These are phyloP conservation scores for Cladosporium sp. DNA, from an alignment of 2,329 filamentous ascomycete species.

Conservation along the genomic window DNA sequence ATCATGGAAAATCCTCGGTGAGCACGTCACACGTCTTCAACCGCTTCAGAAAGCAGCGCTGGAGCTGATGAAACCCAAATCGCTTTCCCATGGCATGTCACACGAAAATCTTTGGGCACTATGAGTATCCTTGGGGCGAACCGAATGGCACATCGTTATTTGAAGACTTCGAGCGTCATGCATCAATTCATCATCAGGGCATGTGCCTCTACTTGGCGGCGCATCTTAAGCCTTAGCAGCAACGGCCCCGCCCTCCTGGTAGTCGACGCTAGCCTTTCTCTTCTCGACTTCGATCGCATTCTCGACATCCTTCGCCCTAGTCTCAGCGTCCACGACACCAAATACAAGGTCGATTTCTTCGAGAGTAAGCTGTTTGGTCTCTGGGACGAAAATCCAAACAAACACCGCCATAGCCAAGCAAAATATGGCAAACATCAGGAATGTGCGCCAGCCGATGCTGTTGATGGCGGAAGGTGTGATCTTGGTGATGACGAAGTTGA, in stretches of 20 bases:
- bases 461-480: slow-evolving; percentile 34
- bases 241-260: slow-evolving; percentile 8
- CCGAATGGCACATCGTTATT: not conserved
- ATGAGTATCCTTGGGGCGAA: too few relatives aligned
- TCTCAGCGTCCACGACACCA: slow-evolving; percentile 33
- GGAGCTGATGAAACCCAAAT: too few relatives aligned
- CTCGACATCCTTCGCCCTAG: slow-evolving; percentile 8
- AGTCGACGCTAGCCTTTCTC: slow-evolving; percentile 7
- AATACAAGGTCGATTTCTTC: slow-evolving; percentile 51
- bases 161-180: not conserved
- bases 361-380: slow-evolving; percentile 47
- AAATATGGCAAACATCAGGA: slow-evolving; percentile 44
- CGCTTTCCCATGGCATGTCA: too few relatives aligned
- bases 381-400: slow-evolving; percentile 45
- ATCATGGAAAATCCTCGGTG: too few relatives aligned
- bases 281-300: slow-evolving; percentile 10
- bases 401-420: slow-evolving; percentile 28
- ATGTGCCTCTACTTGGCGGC: not conserved
- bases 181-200: not conserved
- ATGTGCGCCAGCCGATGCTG: slow-evolving; percentile 41
- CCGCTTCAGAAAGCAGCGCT: too few relatives aligned
- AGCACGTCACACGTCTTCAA: too few relatives aligned
- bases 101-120: too few relatives aligned
- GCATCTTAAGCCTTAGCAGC: not conserved
- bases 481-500: slow-evolving; percentile 34